Conservation (phyloP, 2,329 filamentous ascomycete genomes). For the Cryphonectria parasitica region DNA sequence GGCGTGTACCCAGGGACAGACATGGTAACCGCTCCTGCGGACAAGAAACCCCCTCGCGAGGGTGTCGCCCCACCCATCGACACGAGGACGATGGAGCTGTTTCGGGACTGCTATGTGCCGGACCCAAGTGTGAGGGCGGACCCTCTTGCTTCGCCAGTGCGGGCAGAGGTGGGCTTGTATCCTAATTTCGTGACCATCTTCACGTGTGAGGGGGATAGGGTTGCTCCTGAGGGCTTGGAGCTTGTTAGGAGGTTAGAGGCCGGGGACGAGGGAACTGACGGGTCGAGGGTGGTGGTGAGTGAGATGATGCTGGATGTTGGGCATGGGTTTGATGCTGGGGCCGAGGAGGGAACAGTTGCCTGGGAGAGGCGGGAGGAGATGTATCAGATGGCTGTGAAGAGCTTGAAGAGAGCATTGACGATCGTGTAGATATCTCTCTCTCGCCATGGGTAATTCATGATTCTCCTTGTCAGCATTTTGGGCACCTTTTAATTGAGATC, state of each 20-base stretch:
- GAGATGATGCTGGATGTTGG: conserved; percentile 16
- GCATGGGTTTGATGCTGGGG: conserved; percentile 17
- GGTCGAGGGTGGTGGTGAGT: conserved; percentile 4
- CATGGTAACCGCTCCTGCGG: not conserved
- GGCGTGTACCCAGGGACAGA: conserved; percentile 14
- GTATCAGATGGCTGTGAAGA: conserved; percentile 8
- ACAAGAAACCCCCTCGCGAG: conserved; percentile 17
- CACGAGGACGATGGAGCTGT: not conserved
- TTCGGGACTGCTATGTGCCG: conserved; percentile 11
- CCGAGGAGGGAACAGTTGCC: conserved; percentile 9
- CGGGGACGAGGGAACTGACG: not conserved
- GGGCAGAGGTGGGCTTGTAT: not conserved
- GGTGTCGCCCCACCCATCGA: not conserved
- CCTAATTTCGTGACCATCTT: conserved; percentile 13
- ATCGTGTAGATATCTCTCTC: not conserved
- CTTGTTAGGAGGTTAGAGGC: not conserved
- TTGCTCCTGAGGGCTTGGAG: conserved; percentile 12
- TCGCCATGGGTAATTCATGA: not conserved
- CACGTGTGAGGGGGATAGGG: conserved; percentile 16
- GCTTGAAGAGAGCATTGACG: not conserved
- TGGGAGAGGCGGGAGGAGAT: conserved; percentile 18
- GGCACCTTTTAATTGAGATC: too few species aligned
- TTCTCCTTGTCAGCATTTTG: not conserved
- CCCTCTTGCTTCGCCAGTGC: conserved; percentile 16
- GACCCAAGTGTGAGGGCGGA: not conserved